phyloP scores from a whole-genome alignment of 2,329 filamentous ascomycete genomes.

The Arthrinium phaeospermum region DNA sequence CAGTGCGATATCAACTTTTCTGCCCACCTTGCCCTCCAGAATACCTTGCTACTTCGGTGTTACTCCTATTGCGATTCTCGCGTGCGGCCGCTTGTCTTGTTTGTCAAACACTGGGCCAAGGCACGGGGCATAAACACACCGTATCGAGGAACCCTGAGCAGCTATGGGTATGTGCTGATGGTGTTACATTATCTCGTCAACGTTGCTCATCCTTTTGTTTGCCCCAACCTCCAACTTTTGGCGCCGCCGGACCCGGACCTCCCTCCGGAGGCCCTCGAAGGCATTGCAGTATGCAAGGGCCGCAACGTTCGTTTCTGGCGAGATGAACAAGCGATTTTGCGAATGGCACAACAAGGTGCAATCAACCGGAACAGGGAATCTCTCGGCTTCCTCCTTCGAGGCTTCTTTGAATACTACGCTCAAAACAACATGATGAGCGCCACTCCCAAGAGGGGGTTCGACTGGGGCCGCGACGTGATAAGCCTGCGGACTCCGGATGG shows the following conservation, averaged over 20 bases:
- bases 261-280: slow-evolving; percentile 44
- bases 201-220: slow-evolving; percentile 77
- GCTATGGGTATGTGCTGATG: slow-evolving; percentile 93
- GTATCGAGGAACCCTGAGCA: slow-evolving; percentile 84
- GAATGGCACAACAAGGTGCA: slow-evolving; percentile 60
- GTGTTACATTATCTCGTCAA: slow-evolving; percentile 90
- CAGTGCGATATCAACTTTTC: slow-evolving; percentile 94
- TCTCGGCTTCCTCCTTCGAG: slow-evolving; percentile 73
- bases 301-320: slow-evolving; percentile 79
- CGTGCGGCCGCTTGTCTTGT: slow-evolving; percentile 79
- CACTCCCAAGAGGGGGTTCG: slow-evolving; percentile 64
- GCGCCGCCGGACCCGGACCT: slow-evolving; percentile 46
- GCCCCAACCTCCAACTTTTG: slow-evolving; percentile 78
- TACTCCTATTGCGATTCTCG: slow-evolving; percentile 82
- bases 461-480: slow-evolving; percentile 81
- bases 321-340: slow-evolving; percentile 71
- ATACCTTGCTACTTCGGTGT: slow-evolving; percentile 81
- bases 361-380: slow-evolving; percentile 74
- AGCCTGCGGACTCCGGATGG: slow-evolving; percentile 77
- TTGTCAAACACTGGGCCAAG: slow-evolving; percentile 92
- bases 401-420: slow-evolving; percentile 89
- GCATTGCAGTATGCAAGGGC: slow-evolving; percentile 61
- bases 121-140: slow-evolving; percentile 83
- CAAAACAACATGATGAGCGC: slow-evolving; percentile 61
- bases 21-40: slow-evolving; percentile 81